These are phyloP conservation scores for Emergomyces orientalis DNA, from an alignment of 2,329 filamentous ascomycete genomes.

Conservation along the genomic window DNA sequence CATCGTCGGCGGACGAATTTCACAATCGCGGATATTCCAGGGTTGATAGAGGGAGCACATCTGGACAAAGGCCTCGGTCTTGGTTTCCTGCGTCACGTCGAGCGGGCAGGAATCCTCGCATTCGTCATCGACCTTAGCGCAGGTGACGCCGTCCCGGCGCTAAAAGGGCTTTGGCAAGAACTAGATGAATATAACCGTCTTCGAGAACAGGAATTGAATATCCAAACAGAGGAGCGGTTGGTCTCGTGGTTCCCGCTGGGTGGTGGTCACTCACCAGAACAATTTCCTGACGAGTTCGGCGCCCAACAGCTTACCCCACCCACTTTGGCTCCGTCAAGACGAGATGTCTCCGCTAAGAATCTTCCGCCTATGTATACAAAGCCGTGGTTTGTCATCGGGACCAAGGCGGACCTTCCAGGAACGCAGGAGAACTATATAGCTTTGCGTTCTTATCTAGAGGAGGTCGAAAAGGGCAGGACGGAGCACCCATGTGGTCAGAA, in stretches of 20 bases:
- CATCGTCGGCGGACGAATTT: constrained; percentile 63
- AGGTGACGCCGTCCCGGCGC: constrained; percentile 66
- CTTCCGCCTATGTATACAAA: constrained; percentile 76
- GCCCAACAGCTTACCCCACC: constrained; percentile 1
- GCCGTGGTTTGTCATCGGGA: constrained; percentile 93
- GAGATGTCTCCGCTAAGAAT: constrained; percentile 36
- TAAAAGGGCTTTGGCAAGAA: constrained; percentile 81
- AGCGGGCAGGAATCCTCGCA: constrained; percentile 82
- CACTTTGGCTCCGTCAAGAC: constrained; percentile 11
- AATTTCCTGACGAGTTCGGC: constrained; percentile 9
- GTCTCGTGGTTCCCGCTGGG: constrained; percentile 41
- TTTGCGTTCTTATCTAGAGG: constrained; percentile 61
- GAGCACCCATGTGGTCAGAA: constrained; percentile 66
- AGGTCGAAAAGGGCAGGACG: constrained; percentile 52
- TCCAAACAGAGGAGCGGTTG: constrained; percentile 54
- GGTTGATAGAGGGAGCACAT: constrained; percentile 84
- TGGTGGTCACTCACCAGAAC: constrained; percentile 18
- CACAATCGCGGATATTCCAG: constrained; percentile 91
- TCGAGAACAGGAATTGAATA: constrained; percentile 60
- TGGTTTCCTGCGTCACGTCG: constrained; percentile 86
- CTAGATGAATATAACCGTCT: constrained; percentile 79
- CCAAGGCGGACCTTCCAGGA: constrained; percentile 74
- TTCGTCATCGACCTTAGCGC: constrained; percentile 83
- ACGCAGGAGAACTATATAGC: constrained; percentile 68
- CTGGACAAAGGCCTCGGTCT: constrained; percentile 84